Conservation (phyloP, 1,139 yeast genomes). For the Geotrichum macrosporum region DNA sequence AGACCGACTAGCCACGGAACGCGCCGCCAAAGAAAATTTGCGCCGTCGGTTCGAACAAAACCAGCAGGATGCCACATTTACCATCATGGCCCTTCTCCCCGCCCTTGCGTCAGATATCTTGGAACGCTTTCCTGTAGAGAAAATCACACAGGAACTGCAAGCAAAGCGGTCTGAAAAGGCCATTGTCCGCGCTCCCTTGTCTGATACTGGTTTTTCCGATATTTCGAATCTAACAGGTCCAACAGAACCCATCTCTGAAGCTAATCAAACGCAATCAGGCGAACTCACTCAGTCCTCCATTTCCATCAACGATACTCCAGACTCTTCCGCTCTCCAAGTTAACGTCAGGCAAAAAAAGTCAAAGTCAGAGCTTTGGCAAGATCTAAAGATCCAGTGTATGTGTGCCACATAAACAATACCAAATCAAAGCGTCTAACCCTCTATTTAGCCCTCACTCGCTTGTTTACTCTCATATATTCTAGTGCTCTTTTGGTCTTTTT, state of each 20-base stretch:
- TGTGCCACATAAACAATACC: background rate
- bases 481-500: slow-evolving; percentile 66
- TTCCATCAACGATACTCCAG: slow-evolving; percentile 2
- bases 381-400: slow-evolving; percentile 55
- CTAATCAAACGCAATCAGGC: background rate
- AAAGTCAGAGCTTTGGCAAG: slow-evolving; percentile 80
- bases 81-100: slow-evolving; percentile 78
- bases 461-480: slow-evolving; percentile 66
- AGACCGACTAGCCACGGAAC: slow-evolving; percentile 65
- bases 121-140: slow-evolving; percentile 64
- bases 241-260: slow-evolving; percentile 17
- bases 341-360: slow-evolving; percentile 36
- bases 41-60: slow-evolving; percentile 74
- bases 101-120: slow-evolving; percentile 64
- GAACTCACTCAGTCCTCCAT: slow-evolving; percentile 12
- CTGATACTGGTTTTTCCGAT: slow-evolving; percentile 22
- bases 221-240: slow-evolving; percentile 39
- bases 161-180: slow-evolving; percentile 48
- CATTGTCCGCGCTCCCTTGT: slow-evolving; percentile 14
- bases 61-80: slow-evolving; percentile 83
- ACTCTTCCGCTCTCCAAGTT: slow-evolving; percentile 17
- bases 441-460: slow-evolving; percentile 62
- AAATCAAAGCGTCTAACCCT: background rate
- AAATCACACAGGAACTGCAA: slow-evolving; percentile 66
- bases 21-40: slow-evolving; percentile 60